These are phyloP conservation scores for Sclerotinia subarctica DNA, from an alignment of 2,329 filamentous ascomycete genomes.

Conservation along the genomic window DNA sequence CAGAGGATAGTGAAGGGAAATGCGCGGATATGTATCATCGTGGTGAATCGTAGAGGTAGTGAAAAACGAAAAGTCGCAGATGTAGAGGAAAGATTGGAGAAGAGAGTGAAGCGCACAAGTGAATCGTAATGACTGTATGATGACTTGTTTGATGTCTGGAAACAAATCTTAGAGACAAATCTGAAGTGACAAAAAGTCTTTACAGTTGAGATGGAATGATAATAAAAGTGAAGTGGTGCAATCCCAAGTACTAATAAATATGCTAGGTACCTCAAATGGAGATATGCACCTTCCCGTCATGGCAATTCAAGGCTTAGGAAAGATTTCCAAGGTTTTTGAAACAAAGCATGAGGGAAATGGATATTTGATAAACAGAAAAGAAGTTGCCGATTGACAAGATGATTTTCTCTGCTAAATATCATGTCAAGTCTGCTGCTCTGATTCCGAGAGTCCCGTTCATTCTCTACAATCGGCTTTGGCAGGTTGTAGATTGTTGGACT, in stretches of 20 bases:
- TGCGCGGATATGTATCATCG: constrained; percentile 15
- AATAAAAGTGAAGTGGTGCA: not conserved
- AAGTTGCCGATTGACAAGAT: not conserved
- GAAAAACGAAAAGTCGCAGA: not conserved
- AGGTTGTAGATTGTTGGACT: not conserved
- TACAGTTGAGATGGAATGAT: not conserved
- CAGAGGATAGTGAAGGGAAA: constrained; percentile 9
- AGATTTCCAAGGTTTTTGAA: not conserved
- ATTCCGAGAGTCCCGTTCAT: no score
- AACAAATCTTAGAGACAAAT: not conserved
- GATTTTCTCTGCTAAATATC: not conserved
- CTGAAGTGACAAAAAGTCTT: not conserved
- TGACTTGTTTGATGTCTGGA: not conserved
- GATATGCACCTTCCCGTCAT: constrained; percentile 12
- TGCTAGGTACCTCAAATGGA: constrained; percentile 1
- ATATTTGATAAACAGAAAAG: no score
- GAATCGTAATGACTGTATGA: not conserved
- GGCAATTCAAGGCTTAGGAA: not conserved
- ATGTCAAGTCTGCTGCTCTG: not conserved
- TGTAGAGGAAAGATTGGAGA: no score
- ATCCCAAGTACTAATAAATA: not conserved
- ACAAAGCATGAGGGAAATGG: no score
- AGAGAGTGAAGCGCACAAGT: not conserved
- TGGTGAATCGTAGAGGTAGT: not conserved
- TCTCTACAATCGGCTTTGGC: not conserved